A percentile compares a stretch with the other conserved stretches of the same genome.
Conservation (phyloP, 768 basidiomycete genomes). For the Lentinula sp. region DNA sequence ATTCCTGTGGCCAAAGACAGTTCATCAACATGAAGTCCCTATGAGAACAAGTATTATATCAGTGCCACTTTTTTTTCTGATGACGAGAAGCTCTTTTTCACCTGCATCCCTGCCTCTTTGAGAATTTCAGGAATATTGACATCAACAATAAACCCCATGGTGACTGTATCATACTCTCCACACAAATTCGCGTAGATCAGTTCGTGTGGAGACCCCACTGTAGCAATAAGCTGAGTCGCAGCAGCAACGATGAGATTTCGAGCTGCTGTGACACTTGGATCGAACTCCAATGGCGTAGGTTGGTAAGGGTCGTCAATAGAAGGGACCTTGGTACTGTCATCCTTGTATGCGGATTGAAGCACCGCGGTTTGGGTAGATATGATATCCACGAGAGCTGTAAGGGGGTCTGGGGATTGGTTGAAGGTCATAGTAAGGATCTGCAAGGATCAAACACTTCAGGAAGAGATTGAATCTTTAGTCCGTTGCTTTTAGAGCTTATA, state of each 20-base stretch:
- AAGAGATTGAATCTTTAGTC: too few relatives aligned
- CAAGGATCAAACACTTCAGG: background rate
- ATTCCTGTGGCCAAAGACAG: constrained; percentile 23
- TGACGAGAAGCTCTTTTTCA: background rate
- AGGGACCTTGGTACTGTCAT: background rate
- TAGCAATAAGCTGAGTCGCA: constrained; percentile 15
- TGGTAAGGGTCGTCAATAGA: background rate
- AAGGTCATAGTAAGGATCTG: background rate
- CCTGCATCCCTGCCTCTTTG: constrained; percentile 22
- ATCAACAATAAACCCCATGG: constrained; percentile 19
- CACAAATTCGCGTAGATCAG: constrained; percentile 8
- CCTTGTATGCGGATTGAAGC: background rate
- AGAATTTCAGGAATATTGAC: constrained; percentile 29
- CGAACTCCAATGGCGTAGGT: background rate
- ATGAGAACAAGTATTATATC: background rate
- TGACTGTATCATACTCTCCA: constrained; percentile 13
- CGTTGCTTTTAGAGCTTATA: too few relatives aligned
- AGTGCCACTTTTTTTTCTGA: background rate
- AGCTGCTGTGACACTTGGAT: background rate
- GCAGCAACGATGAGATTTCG: constrained; percentile 7
- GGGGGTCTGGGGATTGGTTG: background rate
- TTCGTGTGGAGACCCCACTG: constrained; percentile 13
- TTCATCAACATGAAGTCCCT: constrained; percentile 28
- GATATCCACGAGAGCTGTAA: background rate
- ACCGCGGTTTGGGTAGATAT: background rate